Percentiles rank a stretch among this genome's conserved stretches.
Evolutionary conservation across 768 basidiomycete genomes (phyloP).

Genomic region (Hypsizygus marmoreus): DNA sequence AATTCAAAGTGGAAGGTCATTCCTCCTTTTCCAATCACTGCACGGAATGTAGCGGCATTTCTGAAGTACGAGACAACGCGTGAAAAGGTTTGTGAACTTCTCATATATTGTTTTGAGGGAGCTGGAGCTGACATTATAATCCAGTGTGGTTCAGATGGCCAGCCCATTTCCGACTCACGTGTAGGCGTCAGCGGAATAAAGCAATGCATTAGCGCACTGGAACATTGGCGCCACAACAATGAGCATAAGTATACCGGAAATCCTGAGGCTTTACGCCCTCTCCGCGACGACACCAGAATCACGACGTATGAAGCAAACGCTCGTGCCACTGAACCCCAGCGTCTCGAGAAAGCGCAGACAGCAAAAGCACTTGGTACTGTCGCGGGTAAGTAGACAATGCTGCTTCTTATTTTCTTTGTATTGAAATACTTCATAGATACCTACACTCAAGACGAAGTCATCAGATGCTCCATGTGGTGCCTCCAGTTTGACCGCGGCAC

Average conservation of each 20-base stretch:
- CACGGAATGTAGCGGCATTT: conserved; percentile 30
- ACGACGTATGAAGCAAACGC: too few species aligned
- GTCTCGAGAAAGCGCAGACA: too few species aligned
- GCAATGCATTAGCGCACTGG: conserved; percentile 30
- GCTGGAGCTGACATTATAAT: too few species aligned
- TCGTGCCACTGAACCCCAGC: too few species aligned
- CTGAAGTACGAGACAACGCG: conserved; percentile 29
- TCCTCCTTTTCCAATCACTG: conserved; percentile 28
- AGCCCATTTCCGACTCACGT: conserved; percentile 18
- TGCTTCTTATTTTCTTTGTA: conserved; percentile 10
- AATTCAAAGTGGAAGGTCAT: conserved; percentile 14
- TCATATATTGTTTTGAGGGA: conserved; percentile 1
- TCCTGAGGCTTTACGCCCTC: too few species aligned
- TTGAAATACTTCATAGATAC: too few species aligned
- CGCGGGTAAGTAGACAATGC: too few species aligned
- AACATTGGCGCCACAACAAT: conserved; percentile 20
- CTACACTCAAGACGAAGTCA: conserved; percentile 25
- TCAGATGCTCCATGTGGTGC: conserved; percentile 20
- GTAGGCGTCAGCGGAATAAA: conserved; percentile 28
- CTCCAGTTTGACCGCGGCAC: conserved; percentile 12
- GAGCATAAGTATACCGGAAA: too few species aligned
- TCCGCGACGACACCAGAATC: too few species aligned
- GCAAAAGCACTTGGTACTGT: too few species aligned
- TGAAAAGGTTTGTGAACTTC: conserved; percentile 24
- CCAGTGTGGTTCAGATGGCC: conserved; percentile 16